Base-by-base conservation (phyloP, 1,284 basidiomycete species). In the Naganishia cerealis region DNA sequence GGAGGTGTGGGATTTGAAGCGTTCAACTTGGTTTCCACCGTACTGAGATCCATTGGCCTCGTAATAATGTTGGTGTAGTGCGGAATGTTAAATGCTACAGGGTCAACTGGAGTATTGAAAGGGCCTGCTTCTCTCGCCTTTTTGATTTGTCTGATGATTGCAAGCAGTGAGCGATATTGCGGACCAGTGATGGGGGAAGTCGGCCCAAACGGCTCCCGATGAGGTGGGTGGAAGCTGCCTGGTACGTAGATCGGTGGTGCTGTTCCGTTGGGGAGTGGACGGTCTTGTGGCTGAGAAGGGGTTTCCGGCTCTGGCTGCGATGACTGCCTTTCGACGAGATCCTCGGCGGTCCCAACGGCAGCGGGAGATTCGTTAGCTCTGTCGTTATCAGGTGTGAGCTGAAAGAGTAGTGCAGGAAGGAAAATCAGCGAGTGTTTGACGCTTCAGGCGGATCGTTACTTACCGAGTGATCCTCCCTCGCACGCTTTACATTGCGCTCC, bases 41-140 rank as follows among this genome's bases (percentile, higher is more conserved):
- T 96, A n/a, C 87, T 85, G 59, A 99, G 86, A 79, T 99, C 96
- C 92, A 97, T 97, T 0, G 96, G 96, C 40, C 86, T 86, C 75
- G 88, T 90, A 81, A 99, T 88, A 76, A 98, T 87, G 66, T 85
- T 85, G 55, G 86, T 86, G 76, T 99, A 99, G 77, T 95, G 92
- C 15, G 94, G 96, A 70, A 99, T 90, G 73, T 88, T 88, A 72
- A 97, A 86, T 1, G 87, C 89, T 71, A 95, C 85, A n/a, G 88
- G 86, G 77, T 99, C 94, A 69, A 99, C 96, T 21, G 96, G 94
- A 65, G 84, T 84, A 65, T 90, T 81, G 82, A 99, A 99, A 1
- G 92, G 88, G 8, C 78, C 79, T 0, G 92, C 87, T 66, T 95
- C 92, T 77, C 91, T 91, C 74, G 88, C 81, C 82, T 91, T 94